Base-by-base conservation (phyloP, 495 filamentous ascomycete species). In the Penicillium coffeae region DNA sequence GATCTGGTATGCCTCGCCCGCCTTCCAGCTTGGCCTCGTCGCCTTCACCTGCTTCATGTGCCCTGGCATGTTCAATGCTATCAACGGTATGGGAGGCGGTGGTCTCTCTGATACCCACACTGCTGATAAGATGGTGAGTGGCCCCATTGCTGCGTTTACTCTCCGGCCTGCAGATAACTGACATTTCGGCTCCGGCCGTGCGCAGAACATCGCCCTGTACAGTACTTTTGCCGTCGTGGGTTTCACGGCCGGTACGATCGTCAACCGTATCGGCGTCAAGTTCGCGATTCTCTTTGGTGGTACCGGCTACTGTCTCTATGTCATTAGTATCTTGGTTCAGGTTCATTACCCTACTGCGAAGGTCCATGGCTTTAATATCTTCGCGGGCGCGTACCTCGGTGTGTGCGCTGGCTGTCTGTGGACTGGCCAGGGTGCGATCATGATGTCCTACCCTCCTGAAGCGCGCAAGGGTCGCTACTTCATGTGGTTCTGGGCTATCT, bases 11-110 rank as follows among this genome's bases (percentile, higher is more conserved):
- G 86, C 87, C 52, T 89, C 85, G 37, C 87, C 87, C n/a, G 76
- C 76, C 51, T 60, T 70, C 38, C 73, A 77, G 60, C 55, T 77
- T 22, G 59, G 61, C 21, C 60, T 76, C 49, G 70, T 77, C 21
- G 63, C 72, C 38, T 71, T 77, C 42, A 87, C 90, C 36, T 94
- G 89, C 65, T 92, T 93, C 76, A 63, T 93, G 51, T 92, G 88
- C 60, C 88, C 89, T 12, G 87, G 87, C 63, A 82, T 81, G 79
- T 92, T 87, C 73, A 93, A 92, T 61, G 88, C 78, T 13, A 59
- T 81, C 34, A 63, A 62, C 48, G 78, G 78, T 33, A 62, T 81
- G 25, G 78, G 78, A 33, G 78, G 78, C 30, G 78, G 68, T 48
- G 78, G 78, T 41, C 71, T 75, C 47, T 39, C 73, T 8, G 64